Evolutionary conservation across 2,329 filamentous ascomycete genomes (phyloP).

Genomic region (Colletotrichum sojae): DNA sequence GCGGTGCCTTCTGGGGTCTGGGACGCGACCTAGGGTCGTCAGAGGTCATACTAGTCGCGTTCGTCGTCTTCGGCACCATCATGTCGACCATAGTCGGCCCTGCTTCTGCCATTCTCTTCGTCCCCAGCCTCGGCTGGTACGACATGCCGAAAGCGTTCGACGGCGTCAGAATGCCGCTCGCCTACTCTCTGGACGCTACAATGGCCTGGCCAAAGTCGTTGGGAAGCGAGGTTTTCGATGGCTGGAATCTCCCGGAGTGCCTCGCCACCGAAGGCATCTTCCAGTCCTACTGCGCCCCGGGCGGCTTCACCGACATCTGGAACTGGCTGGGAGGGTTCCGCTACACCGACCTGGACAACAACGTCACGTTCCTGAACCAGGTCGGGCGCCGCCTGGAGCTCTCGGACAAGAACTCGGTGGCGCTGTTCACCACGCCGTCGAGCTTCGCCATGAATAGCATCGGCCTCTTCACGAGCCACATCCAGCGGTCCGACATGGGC

Average conservation of each 20-base stretch:
- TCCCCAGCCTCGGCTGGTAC: conserved; percentile 24
- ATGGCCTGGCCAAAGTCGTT: conserved; percentile 18
- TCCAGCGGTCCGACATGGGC: neutral
- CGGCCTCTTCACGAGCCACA: conserved; percentile 4
- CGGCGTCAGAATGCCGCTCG: conserved; percentile 18
- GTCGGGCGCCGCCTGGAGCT: conserved; percentile 5
- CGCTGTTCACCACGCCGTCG: conserved; percentile 8
- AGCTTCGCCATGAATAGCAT: conserved; percentile 8
- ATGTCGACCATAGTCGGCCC: conserved; percentile 25
- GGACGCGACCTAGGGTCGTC: neutral
- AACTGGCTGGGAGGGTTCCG: conserved; percentile 19
- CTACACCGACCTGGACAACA: conserved; percentile 13
- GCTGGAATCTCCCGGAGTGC: neutral
- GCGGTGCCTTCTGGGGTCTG: conserved; percentile 9
- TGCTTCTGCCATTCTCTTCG: conserved; percentile 34
- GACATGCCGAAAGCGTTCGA: conserved; percentile 1
- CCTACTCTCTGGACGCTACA: neutral
- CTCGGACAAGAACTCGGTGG: neutral
- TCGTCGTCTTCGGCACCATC: conserved; percentile 22
- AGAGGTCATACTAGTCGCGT: neutral
- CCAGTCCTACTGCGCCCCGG: conserved; percentile 1
- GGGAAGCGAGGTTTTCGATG: neutral
- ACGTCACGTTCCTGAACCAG: conserved; percentile 6
- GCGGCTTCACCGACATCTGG: conserved; percentile 20
- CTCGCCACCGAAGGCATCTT: conserved; percentile 2